Conservation (phyloP, 768 basidiomycete species). For the Megacollybia marginata region DNA sequence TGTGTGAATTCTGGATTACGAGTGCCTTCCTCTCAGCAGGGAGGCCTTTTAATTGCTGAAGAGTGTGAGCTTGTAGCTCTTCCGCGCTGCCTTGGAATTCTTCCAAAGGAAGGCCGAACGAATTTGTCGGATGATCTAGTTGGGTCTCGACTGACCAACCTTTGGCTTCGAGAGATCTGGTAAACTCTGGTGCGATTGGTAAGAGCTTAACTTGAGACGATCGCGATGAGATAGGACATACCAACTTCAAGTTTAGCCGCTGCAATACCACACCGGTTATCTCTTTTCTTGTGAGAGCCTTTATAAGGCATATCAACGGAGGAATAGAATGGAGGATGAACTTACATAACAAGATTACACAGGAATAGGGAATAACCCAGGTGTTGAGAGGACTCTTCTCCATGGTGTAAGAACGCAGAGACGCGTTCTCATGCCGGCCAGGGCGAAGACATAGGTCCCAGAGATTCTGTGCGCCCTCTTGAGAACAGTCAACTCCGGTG, state of each 20-base stretch:
- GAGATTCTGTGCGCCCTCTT: slow-evolving; percentile 60
- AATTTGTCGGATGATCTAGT: slow-evolving; percentile 48
- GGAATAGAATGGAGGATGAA: slow-evolving; percentile 12
- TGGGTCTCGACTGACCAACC: slow-evolving; percentile 76
- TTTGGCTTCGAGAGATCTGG: slow-evolving; percentile 50
- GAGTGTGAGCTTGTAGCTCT: slow-evolving; percentile 51
- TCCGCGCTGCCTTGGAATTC: slow-evolving; percentile 42
- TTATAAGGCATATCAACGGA: slow-evolving; percentile 10
- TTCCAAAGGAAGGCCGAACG: slow-evolving; percentile 52
- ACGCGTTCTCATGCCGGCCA: slow-evolving; percentile 4
- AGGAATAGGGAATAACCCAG: slow-evolving; percentile 84
- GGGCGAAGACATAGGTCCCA: slow-evolving; percentile 63
- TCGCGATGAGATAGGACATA: slow-evolving; percentile 23
- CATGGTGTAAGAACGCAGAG: slow-evolving; percentile 4
- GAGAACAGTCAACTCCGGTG: slow-evolving; percentile 57
- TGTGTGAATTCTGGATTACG: slow-evolving; percentile 81
- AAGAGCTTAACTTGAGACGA: slow-evolving; percentile 11
- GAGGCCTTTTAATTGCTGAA: slow-evolving; percentile 44
- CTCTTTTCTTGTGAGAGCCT: slow-evolving; percentile 92
- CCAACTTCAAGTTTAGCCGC: slow-evolving; percentile 79
- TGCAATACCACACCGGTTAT: slow-evolving; percentile 86
- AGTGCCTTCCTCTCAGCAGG: slow-evolving; percentile 60
- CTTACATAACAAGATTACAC: slow-evolving; percentile 85
- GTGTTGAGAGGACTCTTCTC: slow-evolving; percentile 48
- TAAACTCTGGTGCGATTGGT: slow-evolving; percentile 41